Base-by-base conservation (phyloP, 1,284 basidiomycete species). In the Papiliotrema laurentii region DNA sequence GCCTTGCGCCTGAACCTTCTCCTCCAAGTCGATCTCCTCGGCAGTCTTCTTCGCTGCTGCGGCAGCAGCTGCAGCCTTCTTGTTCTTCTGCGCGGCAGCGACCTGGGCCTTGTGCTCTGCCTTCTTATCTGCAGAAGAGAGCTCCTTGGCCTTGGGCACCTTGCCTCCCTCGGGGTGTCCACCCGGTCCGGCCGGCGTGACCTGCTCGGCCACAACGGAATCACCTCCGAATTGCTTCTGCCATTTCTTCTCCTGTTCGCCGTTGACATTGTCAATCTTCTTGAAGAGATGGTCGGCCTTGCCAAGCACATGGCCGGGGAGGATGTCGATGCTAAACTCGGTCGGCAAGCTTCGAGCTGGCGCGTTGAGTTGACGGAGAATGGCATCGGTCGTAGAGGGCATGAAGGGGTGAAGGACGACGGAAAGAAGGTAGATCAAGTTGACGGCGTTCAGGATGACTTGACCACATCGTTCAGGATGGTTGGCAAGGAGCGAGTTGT, bases 361-460 rank as follows among this genome's bases (percentile, higher is more conserved):
- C 0, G 92, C 93, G 69, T 96, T 90, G 58, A 98, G 81, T 70
- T 98, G 96, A 27, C 75, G 71, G 53, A 96, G 80, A 54, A 99
- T 93, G 9, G 84, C 79, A 19, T 83, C 82, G 24, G 86, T 83
- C 0, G 89, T 94, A 22, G 84, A 80, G 33, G 96, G 96, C 93
- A 99, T 97, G 83, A 92, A 99, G 0, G 96, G 94, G 69, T 93
- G 87, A 58, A 91, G 75, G 56, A 96, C 77, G 27, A 84, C 84
- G 11, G 89, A 87, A 50, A 99, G 80, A 26, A 86, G 75, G 73
- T 96, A 98, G 72, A 98, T 96, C 59, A 99, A 78, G 76, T 97
- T 97, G 72, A 92, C 75, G 21, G 91, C 87, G 51, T 93, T 84
- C 39, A 89, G 83, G 55, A 97, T 78, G 55, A 97, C 91, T 64